phyloP scores from a whole-genome alignment of 805 yeast species.

The Wickerhamomyces pijperi region DNA sequence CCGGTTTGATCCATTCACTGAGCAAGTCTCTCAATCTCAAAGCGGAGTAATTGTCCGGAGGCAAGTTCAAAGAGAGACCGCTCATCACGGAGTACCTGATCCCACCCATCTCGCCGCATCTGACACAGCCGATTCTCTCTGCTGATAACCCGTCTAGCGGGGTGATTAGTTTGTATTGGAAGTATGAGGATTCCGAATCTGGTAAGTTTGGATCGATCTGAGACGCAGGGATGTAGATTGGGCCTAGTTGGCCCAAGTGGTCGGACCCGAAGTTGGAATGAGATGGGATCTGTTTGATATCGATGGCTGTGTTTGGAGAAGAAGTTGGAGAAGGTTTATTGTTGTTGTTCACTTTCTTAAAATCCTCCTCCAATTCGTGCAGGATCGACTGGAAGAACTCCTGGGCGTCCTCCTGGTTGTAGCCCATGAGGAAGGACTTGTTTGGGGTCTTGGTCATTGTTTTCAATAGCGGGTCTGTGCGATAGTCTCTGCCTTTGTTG shows the following conservation, averaged over 20 bases:
- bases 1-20: conserved; percentile 64
- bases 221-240: conserved; percentile 58
- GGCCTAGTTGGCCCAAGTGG: conserved; percentile 46
- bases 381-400: conserved; percentile 81
- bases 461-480: conserved; percentile 47
- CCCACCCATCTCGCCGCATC: conserved; percentile 92
- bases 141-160: conserved; percentile 89
- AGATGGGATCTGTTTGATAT: conserved; percentile 20
- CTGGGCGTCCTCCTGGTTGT: conserved; percentile 94
- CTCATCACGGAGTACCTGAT: conserved; percentile 70
- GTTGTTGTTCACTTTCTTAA: conserved; percentile 19
- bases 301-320: conserved; percentile 10
- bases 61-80: conserved; percentile 63
- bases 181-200: conserved; percentile 31
- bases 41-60: conserved; percentile 32
- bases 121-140: conserved; percentile 81
- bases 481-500: conserved; percentile 41
- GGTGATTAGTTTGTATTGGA: conserved; percentile 52
- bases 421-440: conserved; percentile 67
- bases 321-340: background rate
- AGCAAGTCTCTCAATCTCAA: conserved; percentile 41
- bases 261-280: conserved; percentile 30
- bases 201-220: conserved; percentile 65
- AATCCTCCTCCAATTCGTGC: conserved; percentile 53
- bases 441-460: conserved; percentile 72